Evolutionary conservation across 2,329 filamentous ascomycete species (phyloP).

Genomic region (Cytospora piceae): DNA sequence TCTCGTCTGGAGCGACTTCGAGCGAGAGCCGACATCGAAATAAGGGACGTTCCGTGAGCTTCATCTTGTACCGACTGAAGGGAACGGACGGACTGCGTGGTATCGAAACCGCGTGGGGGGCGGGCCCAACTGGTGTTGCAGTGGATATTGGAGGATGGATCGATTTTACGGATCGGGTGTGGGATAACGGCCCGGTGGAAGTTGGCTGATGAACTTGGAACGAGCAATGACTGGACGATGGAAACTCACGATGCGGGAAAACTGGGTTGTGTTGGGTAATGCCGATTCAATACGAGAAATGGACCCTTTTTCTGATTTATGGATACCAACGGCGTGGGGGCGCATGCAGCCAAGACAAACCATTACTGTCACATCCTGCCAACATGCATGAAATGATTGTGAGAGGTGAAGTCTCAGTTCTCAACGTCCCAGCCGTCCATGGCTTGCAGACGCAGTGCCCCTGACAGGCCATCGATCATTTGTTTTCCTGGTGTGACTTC

Average conservation of each 20-base stretch:
- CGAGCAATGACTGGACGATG: background rate
- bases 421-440: background rate
- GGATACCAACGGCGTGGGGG: background rate
- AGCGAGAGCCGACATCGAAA: background rate
- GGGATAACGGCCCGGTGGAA: constrained; percentile 9
- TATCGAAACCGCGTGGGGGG: too few relatives aligned
- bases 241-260: background rate
- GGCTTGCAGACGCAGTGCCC: background rate
- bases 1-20: background rate
- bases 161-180: background rate
- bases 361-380: background rate
- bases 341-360: background rate
- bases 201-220: background rate
- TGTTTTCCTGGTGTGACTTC: too few relatives aligned
- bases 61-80: constrained; percentile 1
- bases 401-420: background rate
- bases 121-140: too few relatives aligned
- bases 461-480: background rate
- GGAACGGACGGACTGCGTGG: background rate
- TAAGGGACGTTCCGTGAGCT: constrained; percentile 6
- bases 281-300: background rate
- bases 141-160: background rate
- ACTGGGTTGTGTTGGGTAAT: background rate
- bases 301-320: background rate
- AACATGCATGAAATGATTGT: background rate